Base-by-base conservation (phyloP, 1,139 yeast genomes). In the Kurtzmaniella quercitrusa region DNA sequence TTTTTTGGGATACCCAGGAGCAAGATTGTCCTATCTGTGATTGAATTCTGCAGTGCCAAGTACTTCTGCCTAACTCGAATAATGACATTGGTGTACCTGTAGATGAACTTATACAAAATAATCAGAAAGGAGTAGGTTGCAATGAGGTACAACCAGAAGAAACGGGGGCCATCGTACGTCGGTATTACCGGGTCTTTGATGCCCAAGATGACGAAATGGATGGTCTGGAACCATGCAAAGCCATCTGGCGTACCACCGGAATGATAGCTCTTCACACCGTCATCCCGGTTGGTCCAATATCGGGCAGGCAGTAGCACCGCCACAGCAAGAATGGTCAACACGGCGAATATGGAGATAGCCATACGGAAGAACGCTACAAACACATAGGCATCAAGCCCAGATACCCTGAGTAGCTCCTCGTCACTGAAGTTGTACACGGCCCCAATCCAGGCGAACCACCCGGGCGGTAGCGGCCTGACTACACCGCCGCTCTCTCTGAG, bases 1-100 rank as follows among this genome's bases (percentile, higher is more conserved):
- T 63, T 59, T 40, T 62, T 65, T 1, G 85, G 85, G n/a, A 93
- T 88, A 0, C 98, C 98, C 38, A 94, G 85, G 21, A 93, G 63
- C 47, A 94, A 70, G 44, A 93, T 86, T 0, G 98, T 93, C 56
- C 97, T 73, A 68, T 93, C 98, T 0, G 98, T 90, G 44, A 93
- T 79, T 6, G 96, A 85, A 59, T 87, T 85, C 59, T 91, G 98
- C 42, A 82, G 78, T 0, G 98, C 98, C 51, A 93, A 68, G 58
- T 87, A 87, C 51, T 75, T 72, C 59, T 93, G 98, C 46, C 98
- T 75, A 17, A 86, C 82, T 46, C 75, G 71, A 24, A 91, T 84
- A 36, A 93, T 89, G 46, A 75, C 70, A 48, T 75, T 73, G 0
- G 97, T 88, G 53, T 83, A 93, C 27, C 78, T 69, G 53, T 82